Base-by-base conservation (phyloP, 202 grass and related monocot genomes). In the Setaria italica region DNA sequence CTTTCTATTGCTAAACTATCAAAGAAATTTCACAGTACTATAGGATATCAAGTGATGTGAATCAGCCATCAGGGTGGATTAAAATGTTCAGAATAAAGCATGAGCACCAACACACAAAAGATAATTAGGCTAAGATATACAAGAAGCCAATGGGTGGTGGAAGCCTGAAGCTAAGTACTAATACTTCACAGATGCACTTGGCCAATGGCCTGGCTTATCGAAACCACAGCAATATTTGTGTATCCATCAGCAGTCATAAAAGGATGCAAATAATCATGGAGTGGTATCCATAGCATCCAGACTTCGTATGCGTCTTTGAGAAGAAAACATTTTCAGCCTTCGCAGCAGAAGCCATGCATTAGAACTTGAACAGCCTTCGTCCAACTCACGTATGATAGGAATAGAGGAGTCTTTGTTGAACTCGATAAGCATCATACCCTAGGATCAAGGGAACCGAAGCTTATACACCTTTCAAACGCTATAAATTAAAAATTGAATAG, bases 361-460 rank as follows among this genome's bases (percentile, higher is more conserved):
- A 69, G 83, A 80, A 80, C 77, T 87, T 72, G 82, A 85, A 90
- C 85, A 92, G 35, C 91, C 86, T 94, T 91, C 82, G 63, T 71
- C 86, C 76, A 95, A 86, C 78, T 92, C 93, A 71, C 92, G 91
- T 37, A 86, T 86, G 73, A 94, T 78, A 83, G 91, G 93, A 74
- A 89, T 19, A 69, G 88, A 82, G 49, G 88, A 92, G 29, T 67
- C 84, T 78, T 67, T 84, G 82, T 98, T 98, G 32, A 89, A 79
- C 85, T 98, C 95, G 3, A 98, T 78, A 76, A 89, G 29, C 93
- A 98, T 90, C 79, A 87, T 94, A 70, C 95, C 95, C 95, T 98
- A 80, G n/a, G 86, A 89, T 65, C 19, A 56, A 79, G 11, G 46
- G 4, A 77, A 41, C 41, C 1, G n/a, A 45, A 74, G 69, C 35